These are phyloP conservation scores for Astrothelium subdiscretum DNA, from an alignment of 495 filamentous ascomycete species.

Conservation along the genomic window DNA sequence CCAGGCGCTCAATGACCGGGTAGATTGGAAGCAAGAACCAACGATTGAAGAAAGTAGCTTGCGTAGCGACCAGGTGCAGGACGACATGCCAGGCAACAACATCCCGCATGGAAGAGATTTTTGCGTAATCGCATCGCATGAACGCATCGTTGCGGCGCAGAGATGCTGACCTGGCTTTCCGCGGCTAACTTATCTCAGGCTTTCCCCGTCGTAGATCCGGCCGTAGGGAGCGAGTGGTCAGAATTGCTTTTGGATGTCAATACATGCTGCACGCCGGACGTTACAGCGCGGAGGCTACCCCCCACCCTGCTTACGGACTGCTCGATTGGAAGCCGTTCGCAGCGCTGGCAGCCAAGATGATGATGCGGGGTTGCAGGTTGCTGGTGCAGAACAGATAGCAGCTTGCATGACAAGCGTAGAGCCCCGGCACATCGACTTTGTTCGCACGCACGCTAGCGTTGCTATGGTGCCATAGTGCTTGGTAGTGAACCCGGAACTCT, in stretches of 20 bases:
- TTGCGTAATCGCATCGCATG: not conserved
- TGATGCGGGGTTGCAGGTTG: conserved; percentile 1
- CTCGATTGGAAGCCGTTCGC: not conserved
- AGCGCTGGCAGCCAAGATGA: not conserved
- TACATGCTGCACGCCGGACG: not conserved
- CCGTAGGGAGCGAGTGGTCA: not conserved
- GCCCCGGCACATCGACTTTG: not conserved
- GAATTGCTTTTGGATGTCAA: not conserved
- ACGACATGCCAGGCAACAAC: not conserved
- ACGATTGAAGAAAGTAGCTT: not conserved
- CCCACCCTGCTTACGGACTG: not conserved
- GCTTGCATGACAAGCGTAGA: not conserved
- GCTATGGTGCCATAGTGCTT: not conserved
- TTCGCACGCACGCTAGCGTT: not conserved
- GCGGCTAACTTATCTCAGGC: not conserved
- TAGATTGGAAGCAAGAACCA: not conserved
- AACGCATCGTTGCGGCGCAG: not conserved
- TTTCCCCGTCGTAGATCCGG: not conserved
- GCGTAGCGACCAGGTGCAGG: not conserved
- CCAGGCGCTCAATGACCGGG: too few relatives aligned
- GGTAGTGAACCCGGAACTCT: too few relatives aligned
- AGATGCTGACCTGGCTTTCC: not conserved
- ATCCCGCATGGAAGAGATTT: not conserved
- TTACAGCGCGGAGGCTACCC: not conserved
- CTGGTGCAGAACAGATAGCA: not conserved